Conservation (phyloP, 2,329 filamentous ascomycete genomes). For the Chrysoporthe deuterocubensis region DNA sequence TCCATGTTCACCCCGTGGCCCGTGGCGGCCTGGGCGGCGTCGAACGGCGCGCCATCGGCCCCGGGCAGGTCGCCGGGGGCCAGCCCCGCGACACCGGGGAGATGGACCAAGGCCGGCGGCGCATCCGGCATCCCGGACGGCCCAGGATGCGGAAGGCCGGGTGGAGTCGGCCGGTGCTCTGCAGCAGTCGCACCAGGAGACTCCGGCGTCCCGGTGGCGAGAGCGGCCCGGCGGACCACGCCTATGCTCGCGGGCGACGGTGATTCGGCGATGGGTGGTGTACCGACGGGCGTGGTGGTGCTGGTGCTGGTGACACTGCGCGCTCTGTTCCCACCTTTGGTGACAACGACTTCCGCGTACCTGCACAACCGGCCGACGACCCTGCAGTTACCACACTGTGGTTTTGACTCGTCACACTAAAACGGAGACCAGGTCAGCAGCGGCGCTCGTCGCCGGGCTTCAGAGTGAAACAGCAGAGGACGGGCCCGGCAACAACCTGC, state of each 20-base stretch:
- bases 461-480: neutral
- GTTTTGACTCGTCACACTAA: slow-evolving; percentile 1
- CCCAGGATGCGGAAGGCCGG: neutral
- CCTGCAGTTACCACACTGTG: slow-evolving; percentile 4
- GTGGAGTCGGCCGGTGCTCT: neutral
- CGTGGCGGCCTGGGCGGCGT: neutral
- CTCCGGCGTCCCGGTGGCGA: neutral
- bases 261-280: neutral
- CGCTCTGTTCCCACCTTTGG: neutral
- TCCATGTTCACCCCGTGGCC: slow-evolving; percentile 12
- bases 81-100: neutral
- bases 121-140: neutral
- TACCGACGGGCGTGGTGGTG: neutral
- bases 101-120: neutral
- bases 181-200: neutral
- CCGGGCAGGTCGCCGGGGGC: neutral
- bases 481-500: slow-evolving; percentile 4
- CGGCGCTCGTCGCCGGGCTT: too few species aligned
- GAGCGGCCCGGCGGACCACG: neutral
- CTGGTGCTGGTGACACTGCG: too few species aligned
- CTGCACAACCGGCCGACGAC: neutral
- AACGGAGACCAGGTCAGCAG: neutral
- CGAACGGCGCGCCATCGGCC: neutral
- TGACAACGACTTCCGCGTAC: neutral
- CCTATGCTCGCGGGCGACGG: neutral